These are phyloP conservation scores for Thozetella sp. DNA, from an alignment of 495 filamentous ascomycete species.

Conservation along the genomic window DNA sequence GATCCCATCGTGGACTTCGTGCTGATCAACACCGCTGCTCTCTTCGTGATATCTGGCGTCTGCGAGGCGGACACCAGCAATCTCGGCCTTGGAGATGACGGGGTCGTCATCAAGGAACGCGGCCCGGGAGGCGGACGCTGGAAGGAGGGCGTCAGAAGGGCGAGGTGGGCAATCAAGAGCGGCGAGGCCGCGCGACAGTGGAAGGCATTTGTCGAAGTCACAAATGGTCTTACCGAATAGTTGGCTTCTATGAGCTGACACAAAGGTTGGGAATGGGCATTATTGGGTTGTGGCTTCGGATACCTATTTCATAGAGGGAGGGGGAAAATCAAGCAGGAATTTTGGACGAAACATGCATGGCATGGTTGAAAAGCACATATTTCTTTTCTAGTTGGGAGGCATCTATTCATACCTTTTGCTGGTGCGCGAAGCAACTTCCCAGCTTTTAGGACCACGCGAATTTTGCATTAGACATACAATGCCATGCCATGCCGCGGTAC, in stretches of 20 bases:
- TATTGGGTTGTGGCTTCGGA: not conserved
- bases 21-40: constrained; percentile 86
- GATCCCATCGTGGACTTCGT: constrained; percentile 93
- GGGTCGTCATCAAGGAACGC: constrained; percentile 74
- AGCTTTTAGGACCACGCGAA: too few relatives aligned
- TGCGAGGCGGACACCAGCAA: constrained; percentile 78
- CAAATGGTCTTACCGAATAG: constrained; percentile 30
- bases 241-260: too few relatives aligned
- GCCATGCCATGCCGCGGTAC: too few relatives aligned
- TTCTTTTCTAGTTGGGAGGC: too few relatives aligned
- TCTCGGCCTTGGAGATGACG: constrained; percentile 65
- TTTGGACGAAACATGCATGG: too few relatives aligned
- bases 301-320: too few relatives aligned
- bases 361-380: too few relatives aligned
- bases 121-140: constrained; percentile 85
- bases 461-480: too few relatives aligned
- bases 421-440: too few relatives aligned
- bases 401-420: too few relatives aligned
- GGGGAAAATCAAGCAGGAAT: too few relatives aligned
- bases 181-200: constrained; percentile 79
- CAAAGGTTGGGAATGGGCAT: not conserved
- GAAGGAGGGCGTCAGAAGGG: constrained; percentile 89
- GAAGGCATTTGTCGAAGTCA: constrained; percentile 64
- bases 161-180: constrained; percentile 80
- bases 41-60: constrained; percentile 82